phyloP scores from a whole-genome alignment of 352 stramenopile species.

The Phytophthora vignae region DNA sequence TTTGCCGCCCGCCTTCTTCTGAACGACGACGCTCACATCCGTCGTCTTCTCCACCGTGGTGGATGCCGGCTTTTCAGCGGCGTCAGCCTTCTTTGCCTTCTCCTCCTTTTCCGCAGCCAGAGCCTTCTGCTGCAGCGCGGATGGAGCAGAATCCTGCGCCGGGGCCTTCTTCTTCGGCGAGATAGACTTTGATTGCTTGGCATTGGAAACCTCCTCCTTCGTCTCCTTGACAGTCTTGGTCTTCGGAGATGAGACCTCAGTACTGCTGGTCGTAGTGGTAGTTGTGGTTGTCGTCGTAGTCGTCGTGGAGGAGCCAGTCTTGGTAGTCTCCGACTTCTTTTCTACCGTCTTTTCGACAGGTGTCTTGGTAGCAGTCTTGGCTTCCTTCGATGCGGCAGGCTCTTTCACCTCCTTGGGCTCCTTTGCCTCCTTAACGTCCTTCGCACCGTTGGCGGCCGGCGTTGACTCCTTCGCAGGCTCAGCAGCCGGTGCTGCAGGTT shows the following conservation, averaged over 20 bases:
- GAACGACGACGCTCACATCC: conserved; percentile 42
- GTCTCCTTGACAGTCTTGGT: conserved; percentile 18
- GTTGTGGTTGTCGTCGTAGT: conserved; percentile 29
- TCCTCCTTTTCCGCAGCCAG: conserved; percentile 18
- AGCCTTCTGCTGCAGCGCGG: conserved; percentile 32
- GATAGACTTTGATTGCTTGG: conserved; percentile 26
- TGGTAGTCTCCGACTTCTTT: conserved; percentile 34
- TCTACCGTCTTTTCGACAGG: conserved; percentile 25
- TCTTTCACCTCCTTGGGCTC: conserved; percentile 3
- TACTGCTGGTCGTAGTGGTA: conserved; percentile 24
- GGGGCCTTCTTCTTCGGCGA: conserved; percentile 31
- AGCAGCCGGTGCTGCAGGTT: neutral
- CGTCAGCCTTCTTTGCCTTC: conserved; percentile 21
- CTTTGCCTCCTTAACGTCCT: neutral
- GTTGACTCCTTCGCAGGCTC: conserved; percentile 11
- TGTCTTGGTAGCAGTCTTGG: conserved; percentile 20
- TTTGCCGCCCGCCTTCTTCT: conserved; percentile 52
- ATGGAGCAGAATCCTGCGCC: conserved; percentile 17
- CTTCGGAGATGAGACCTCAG: conserved; percentile 29
- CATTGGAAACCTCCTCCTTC: conserved; percentile 11
- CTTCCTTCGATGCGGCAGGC: conserved; percentile 3
- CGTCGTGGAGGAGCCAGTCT: conserved; percentile 23
- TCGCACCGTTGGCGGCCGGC: conserved; percentile 18
- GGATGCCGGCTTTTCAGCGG: conserved; percentile 9
- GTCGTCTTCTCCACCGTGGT: conserved; percentile 39